Evolutionary conservation across 805 yeast species (phyloP).

Genomic region (Brettanomyces sp.): DNA sequence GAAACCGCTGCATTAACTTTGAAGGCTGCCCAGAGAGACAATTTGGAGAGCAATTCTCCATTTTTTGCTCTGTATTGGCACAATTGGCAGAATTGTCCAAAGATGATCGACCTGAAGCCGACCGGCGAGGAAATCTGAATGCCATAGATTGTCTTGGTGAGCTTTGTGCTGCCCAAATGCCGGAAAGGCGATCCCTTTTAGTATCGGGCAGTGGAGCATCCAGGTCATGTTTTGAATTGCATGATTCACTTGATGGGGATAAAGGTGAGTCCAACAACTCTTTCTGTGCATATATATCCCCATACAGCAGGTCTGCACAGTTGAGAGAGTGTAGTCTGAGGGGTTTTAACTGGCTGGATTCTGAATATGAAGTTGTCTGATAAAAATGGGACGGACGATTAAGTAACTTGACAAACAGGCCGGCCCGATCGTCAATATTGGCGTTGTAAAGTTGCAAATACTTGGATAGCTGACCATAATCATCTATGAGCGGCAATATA

Average conservation of each 20-base stretch:
- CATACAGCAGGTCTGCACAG: slow-evolving; percentile 9
- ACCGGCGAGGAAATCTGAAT: no score
- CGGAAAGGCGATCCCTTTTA: not conserved
- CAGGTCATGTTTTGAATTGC: no score
- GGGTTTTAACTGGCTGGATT: slow-evolving; percentile 10
- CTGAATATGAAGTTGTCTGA: slow-evolving; percentile 1
- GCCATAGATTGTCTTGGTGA: not conserved
- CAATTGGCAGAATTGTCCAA: not conserved
- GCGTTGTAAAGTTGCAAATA: slow-evolving; percentile 19
- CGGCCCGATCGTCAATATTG: slow-evolving; percentile 13
- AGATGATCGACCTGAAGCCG: no score
- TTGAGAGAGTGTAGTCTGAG: slow-evolving; percentile 3
- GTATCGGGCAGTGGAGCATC: not conserved
- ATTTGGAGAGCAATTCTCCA: no score
- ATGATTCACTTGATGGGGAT: no score
- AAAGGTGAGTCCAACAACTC: no score
- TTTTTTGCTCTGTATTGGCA: not conserved
- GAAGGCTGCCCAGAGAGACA: slow-evolving; percentile 9
- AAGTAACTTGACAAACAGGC: slow-evolving; percentile 13
- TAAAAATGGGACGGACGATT: slow-evolving; percentile 7
- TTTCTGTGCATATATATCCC: not conserved
- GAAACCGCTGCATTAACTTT: slow-evolving; percentile 10
- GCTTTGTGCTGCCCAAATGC: no score
- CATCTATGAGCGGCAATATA: slow-evolving; percentile 8
- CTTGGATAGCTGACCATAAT: slow-evolving; percentile 12